Evolutionary conservation across 2,329 filamentous ascomycete species (phyloP), one percentile per base, ranked within the genome.

Genomic region (Calonectria montana): DNA sequence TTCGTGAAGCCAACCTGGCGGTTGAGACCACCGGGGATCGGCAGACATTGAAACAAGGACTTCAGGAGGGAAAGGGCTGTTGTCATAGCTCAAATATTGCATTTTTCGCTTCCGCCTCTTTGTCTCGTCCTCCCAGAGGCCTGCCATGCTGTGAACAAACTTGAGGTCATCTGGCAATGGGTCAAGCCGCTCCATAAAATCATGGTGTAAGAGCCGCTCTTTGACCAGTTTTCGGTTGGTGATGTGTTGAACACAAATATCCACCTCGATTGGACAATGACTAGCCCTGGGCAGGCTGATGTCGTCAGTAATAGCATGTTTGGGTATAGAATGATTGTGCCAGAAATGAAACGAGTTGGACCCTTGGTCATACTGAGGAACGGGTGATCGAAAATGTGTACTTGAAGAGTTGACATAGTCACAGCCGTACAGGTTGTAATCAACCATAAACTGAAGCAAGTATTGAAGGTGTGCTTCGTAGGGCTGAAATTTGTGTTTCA

Each of bases 341-440:
- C 96, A 98, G 41, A 92, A 85, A 82, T 97, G 94, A 35, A 87
- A 83, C 12, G 88, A 84, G 69, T 89, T 88, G n/a, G 81, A 83
- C 7, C 91, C 85, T 25, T 92, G 88, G n/a, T 91, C 86, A 77
- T 90, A 91, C 10, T 89, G 85, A 0, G 96, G 96, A 2, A 98
- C 86, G 0, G 95, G 95, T 2, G 87, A 87, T 67, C 97, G 91
- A 80, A 98, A 98, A 31, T 85, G 88, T 1, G 92, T 90, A 74
- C 91, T 94, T 12, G 87, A 87, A 62, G 91, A 93, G 70, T 96
- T 90, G 75, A 98, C 91, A 78, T 96, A 97, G 68, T 91, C 93
- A 81, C 97, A 99, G 8, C 97, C 97, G 82, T 97, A 98, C 76
- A 99, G 87, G 81, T 98, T 99, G 86, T 97, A 99, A 82, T 99